phyloP scores from a whole-genome alignment of 495 filamentous ascomycete species.

The Penicillium steckii region DNA sequence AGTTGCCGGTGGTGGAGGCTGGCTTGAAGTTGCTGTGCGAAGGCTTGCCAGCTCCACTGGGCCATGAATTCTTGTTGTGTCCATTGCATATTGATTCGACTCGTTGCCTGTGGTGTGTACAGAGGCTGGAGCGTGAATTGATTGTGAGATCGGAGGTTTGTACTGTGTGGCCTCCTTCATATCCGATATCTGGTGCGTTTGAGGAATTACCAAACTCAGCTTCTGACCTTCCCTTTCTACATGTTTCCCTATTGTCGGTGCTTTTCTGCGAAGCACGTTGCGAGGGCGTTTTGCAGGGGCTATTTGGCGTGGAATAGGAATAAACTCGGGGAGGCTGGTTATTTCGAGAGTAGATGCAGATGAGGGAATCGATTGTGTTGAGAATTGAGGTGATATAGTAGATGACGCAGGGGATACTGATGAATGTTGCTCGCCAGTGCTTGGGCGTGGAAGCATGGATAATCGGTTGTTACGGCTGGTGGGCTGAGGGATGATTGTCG shows the following conservation, averaged over 20 bases:
- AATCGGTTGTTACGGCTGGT: constrained; percentile 25
- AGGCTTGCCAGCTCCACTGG: constrained; percentile 46
- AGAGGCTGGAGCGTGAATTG: constrained; percentile 3
- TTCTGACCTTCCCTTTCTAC: constrained; percentile 30
- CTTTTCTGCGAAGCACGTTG: constrained; percentile 45
- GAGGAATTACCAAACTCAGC: constrained; percentile 38
- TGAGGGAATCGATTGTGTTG: constrained; percentile 17
- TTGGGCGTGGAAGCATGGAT: constrained; percentile 34
- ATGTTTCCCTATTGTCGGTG: constrained; percentile 41
- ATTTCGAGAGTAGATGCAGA: constrained; percentile 19
- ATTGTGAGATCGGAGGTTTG: constrained; percentile 5
- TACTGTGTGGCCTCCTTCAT: constrained; percentile 5
- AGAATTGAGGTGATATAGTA: constrained; percentile 10
- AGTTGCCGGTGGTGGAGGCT: constrained; percentile 59
- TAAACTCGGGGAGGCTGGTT: constrained; percentile 10
- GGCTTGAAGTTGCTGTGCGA: constrained; percentile 46
- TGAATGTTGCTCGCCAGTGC: constrained; percentile 18
- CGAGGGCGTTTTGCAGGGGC: constrained; percentile 28
- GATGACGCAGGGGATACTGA: constrained; percentile 19
- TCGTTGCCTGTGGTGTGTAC: constrained; percentile 12
- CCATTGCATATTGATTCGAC: constrained; percentile 9
- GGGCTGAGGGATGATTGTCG: constrained; percentile 19
- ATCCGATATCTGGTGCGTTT: constrained; percentile 8
- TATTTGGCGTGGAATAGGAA: constrained; percentile 8
- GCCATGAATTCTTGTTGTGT: constrained; percentile 21